Evolutionary conservation across 1,284 basidiomycete genomes (phyloP).

Genomic region (Irpex sp.): DNA sequence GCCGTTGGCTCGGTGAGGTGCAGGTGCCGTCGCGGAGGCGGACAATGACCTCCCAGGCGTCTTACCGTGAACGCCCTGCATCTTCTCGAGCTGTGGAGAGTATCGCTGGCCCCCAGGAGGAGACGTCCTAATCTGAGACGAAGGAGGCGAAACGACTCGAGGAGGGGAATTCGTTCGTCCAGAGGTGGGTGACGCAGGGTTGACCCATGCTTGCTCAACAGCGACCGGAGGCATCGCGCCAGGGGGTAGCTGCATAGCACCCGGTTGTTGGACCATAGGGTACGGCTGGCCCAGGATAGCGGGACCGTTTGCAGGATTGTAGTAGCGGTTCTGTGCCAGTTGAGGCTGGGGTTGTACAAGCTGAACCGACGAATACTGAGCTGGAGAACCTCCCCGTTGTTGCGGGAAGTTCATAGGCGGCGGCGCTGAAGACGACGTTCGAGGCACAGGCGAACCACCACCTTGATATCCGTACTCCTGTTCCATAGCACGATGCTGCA

Average conservation of each 20-base stretch:
- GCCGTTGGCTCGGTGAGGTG: conserved; percentile 43
- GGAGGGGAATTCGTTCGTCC: conserved; percentile 7
- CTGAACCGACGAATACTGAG: conserved; percentile 22
- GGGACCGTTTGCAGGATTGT: conserved; percentile 26
- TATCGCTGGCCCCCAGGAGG: conserved; percentile 35
- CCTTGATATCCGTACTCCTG: conserved; percentile 56
- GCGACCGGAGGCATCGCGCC: conserved; percentile 56
- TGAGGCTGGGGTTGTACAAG: conserved; percentile 34
- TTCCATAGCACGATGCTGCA: conserved; percentile 90
- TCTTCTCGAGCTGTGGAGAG: conserved; percentile 30
- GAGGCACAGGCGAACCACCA: conserved; percentile 3
- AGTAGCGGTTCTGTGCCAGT: conserved; percentile 27
- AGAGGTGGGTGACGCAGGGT: conserved; percentile 12
- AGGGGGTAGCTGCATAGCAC: conserved; percentile 42
- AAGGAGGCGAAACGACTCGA: conserved; percentile 29
- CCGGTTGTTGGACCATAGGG: conserved; percentile 13
- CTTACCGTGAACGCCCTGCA: conserved; percentile 27
- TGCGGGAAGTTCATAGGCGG: conserved; percentile 6
- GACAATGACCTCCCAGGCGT: conserved; percentile 61
- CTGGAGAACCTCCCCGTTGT: conserved; percentile 10
- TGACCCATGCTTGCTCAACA: conserved; percentile 30
- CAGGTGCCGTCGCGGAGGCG: conserved; percentile 50
- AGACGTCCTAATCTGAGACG: not conserved
- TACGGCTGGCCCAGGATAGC: conserved; percentile 25
- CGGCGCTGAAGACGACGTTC: conserved; percentile 23